Evolutionary conservation across 257 asterid species (phyloP).

Genomic region (Penstemon barbatus): DNA sequence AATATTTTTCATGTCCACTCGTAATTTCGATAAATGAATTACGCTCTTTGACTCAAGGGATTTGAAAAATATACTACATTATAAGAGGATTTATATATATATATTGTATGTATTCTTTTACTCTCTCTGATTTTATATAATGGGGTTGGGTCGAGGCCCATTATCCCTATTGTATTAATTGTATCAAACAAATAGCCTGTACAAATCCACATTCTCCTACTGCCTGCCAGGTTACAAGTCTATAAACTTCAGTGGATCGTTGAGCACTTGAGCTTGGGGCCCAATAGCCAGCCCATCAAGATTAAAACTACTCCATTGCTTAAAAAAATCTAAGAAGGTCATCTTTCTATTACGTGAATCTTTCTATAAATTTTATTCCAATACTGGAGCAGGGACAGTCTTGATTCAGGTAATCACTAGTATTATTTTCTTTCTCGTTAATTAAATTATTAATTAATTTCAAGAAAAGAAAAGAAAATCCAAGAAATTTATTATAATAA

Average conservation of each 20-base stretch:
- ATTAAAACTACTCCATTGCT: constrained; percentile 65
- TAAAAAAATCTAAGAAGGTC: constrained; percentile 64
- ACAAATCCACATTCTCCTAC: constrained; percentile 71
- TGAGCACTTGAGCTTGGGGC: constrained; percentile 74
- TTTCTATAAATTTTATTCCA: constrained; percentile 50
- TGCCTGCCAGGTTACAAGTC: constrained; percentile 76
- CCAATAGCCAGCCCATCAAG: constrained; percentile 59
- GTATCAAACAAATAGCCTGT: constrained; percentile 56
- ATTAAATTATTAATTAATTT: too few species aligned
- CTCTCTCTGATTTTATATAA: too few species aligned
- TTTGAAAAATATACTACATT: too few species aligned
- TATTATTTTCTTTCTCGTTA: too few species aligned
- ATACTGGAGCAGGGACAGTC: constrained; percentile 74
- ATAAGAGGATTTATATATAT: too few species aligned
- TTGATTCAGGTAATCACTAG: constrained; percentile 58
- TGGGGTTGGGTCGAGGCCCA: constrained; percentile 77
- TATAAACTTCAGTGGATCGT: constrained; percentile 53
- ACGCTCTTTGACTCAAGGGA: too few species aligned
- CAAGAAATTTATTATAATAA: too few species aligned
- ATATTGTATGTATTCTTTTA: too few species aligned
- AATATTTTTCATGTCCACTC: too few species aligned
- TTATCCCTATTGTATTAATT: constrained; percentile 58
- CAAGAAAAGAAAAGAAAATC: background rate
- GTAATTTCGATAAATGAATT: too few species aligned
- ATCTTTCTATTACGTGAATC: constrained; percentile 70